Evolutionary conservation across 768 basidiomycete genomes (phyloP).

Genomic region (Lepiota venenata): DNA sequence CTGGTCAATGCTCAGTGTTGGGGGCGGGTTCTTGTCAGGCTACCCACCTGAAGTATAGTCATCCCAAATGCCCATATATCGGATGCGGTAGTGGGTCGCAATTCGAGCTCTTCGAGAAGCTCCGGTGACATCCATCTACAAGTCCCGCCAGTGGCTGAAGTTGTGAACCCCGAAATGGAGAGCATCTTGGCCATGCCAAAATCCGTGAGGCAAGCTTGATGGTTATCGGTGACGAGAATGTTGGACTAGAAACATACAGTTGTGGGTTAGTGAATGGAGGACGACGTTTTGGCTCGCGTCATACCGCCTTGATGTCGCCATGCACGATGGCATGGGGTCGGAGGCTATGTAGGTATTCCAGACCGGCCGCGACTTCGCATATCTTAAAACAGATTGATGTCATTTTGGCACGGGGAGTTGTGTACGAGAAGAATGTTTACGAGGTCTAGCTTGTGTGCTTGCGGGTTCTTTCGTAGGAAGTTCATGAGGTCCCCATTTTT

Average conservation of each 20-base stretch:
- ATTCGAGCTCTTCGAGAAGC: constrained; percentile 17
- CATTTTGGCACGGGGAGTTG: background rate
- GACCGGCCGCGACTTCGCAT: constrained; percentile 14
- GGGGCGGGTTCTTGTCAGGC: background rate
- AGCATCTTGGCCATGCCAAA: constrained; percentile 37
- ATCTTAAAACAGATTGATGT: constrained; percentile 1
- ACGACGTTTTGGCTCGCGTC: background rate
- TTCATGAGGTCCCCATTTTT: constrained; percentile 13
- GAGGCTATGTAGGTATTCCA: constrained; percentile 16
- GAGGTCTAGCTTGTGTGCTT: constrained; percentile 8
- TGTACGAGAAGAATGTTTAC: background rate
- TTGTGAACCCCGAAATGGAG: constrained; percentile 32
- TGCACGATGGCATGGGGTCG: constrained; percentile 23
- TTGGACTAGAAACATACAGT: constrained; percentile 28
- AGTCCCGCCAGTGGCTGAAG: constrained; percentile 28
- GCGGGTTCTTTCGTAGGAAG: constrained; percentile 11
- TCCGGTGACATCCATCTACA: constrained; percentile 38
- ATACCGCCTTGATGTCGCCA: constrained; percentile 35
- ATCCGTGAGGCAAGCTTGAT: constrained; percentile 30
- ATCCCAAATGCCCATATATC: constrained; percentile 37
- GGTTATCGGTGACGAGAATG: constrained; percentile 28
- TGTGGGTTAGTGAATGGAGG: background rate
- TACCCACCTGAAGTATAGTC: constrained; percentile 29
- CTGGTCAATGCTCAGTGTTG: no score
- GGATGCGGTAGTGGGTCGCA: constrained; percentile 19